Percentiles rank a stretch among this genome's conserved stretches.
Evolutionary conservation across 2,329 filamentous ascomycete genomes (phyloP).

Genomic region (Penicillium sp.): DNA sequence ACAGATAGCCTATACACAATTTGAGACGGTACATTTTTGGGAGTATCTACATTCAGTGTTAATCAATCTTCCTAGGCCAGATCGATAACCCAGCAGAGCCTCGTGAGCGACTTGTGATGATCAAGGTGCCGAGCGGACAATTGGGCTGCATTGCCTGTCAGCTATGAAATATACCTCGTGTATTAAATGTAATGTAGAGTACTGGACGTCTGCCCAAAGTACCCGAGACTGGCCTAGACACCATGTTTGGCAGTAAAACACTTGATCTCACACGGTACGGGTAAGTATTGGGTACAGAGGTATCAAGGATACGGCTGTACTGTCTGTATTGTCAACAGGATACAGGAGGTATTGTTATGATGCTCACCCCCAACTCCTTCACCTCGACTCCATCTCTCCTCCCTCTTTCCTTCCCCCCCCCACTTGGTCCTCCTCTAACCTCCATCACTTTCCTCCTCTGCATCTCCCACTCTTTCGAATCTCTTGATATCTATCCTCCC

Average conservation of each 20-base stretch:
- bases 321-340: background rate
- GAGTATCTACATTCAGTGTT: background rate
- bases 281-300: background rate
- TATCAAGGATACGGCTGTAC: background rate
- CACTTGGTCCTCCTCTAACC: conserved; percentile 32
- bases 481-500: conserved; percentile 55
- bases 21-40: background rate
- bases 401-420: conserved; percentile 31
- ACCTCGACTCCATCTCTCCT: conserved; percentile 18
- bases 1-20: background rate
- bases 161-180: background rate
- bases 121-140: background rate
- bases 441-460: conserved; percentile 30
- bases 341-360: conserved; percentile 21
- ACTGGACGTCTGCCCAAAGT: conserved; percentile 5
- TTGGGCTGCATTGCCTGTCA: background rate
- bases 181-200: conserved; percentile 2
- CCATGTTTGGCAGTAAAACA: background rate
- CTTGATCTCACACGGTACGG: background rate
- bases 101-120: conserved; percentile 7
- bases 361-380: conserved; percentile 21
- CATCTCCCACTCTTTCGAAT: conserved; percentile 26
- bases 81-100: conserved; percentile 4
- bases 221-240: background rate
- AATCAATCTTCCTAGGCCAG: background rate